phyloP scores from a whole-genome alignment of 495 filamentous ascomycete species.

The Parmelia sp. region DNA sequence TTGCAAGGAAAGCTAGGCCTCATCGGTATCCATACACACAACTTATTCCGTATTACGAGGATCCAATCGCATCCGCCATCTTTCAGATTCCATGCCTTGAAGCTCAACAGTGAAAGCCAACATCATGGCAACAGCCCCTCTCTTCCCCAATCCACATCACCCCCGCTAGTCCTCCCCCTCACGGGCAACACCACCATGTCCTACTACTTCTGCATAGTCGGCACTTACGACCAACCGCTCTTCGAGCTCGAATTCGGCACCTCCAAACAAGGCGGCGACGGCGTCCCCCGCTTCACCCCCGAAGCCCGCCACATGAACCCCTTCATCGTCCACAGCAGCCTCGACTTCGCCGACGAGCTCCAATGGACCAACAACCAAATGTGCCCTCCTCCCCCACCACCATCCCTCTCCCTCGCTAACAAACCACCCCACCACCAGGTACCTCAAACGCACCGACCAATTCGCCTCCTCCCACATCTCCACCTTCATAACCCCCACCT shows the following conservation, averaged over 20 bases:
- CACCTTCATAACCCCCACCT: conserved; percentile 73
- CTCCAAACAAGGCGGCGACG: conserved; percentile 88
- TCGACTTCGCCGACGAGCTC: conserved; percentile 91
- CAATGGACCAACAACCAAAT: conserved; percentile 82
- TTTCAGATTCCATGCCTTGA: not conserved
- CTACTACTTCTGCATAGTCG: conserved; percentile 94
- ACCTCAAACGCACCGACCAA: conserved; percentile 90
- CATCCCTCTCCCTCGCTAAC: not conserved
- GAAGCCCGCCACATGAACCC: conserved; percentile 91
- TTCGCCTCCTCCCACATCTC: conserved; percentile 88
- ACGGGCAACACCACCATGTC: conserved; percentile 58
- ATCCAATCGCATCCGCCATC: not conserved
- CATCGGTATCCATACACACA: not conserved
- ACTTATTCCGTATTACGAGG: too few relatives aligned
- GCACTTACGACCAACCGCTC: conserved; percentile 86
- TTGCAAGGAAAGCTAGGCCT: not conserved
- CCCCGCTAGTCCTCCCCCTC: not conserved
- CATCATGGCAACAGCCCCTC: not conserved
- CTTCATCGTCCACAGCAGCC: conserved; percentile 85
- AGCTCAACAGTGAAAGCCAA: not conserved
- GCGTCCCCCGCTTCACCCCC: conserved; percentile 75
- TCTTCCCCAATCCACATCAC: not conserved
- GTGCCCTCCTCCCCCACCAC: conserved; percentile 40
- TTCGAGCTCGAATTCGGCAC: conserved; percentile 97
- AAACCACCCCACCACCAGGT: conserved; percentile 56